Conservation (phyloP, 345 rosid genomes). For the Salix purpurea region DNA sequence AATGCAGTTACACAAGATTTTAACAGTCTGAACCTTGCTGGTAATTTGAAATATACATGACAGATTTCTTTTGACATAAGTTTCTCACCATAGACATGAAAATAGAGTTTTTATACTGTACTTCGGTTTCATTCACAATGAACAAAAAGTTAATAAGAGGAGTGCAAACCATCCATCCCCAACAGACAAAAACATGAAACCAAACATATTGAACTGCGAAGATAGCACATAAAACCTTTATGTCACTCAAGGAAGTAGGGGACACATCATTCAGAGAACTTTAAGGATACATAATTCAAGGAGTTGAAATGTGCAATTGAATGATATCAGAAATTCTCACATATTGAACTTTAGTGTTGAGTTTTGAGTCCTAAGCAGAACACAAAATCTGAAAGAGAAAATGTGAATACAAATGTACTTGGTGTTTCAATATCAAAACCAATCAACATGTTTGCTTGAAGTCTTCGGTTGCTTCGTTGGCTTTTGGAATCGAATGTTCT, state of each 20-base stretch:
- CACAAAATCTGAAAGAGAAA: not conserved
- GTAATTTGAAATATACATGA: too few relatives aligned
- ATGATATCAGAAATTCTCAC: not conserved
- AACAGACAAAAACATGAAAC: not conserved
- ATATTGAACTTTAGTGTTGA: not conserved
- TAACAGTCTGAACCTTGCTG: too few relatives aligned
- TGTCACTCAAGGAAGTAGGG: too few relatives aligned
- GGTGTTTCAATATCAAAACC: constrained; percentile 36
- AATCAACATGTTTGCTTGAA: constrained; percentile 67
- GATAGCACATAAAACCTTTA: not conserved
- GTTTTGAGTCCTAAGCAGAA: not conserved
- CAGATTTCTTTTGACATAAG: too few relatives aligned
- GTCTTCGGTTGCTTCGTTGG: constrained; percentile 72
- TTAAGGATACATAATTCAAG: not conserved
- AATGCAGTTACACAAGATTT: too few relatives aligned
- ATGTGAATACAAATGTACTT: not conserved
- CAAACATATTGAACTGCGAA: not conserved
- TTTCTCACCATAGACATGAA: not conserved
- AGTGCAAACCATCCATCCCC: not conserved
- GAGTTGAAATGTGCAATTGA: not conserved
- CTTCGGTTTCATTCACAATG: too few relatives aligned
- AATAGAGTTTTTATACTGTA: not conserved
- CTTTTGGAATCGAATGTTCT: too few relatives aligned
- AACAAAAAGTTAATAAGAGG: not conserved
- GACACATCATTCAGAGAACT: too few relatives aligned